Percentiles rank a stretch among this genome's conserved stretches.
Evolutionary conservation across 2,329 filamentous ascomycete species (phyloP).

Genomic region (Cladosporium sp.): DNA sequence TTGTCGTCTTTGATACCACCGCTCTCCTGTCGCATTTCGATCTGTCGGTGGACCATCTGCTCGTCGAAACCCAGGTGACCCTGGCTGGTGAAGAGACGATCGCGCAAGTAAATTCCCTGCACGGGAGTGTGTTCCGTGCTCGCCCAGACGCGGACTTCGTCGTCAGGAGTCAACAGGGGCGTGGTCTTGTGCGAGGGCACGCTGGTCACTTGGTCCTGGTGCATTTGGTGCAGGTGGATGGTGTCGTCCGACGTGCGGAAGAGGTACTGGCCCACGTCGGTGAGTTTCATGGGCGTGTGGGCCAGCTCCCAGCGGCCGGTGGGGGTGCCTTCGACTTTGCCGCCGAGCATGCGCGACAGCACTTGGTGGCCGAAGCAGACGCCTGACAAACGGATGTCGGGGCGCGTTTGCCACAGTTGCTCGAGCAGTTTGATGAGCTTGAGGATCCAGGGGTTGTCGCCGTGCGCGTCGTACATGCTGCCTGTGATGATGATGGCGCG

Average conservation of each 20-base stretch:
- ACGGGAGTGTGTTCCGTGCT: conserved; percentile 41
- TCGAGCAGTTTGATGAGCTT: conserved; percentile 41
- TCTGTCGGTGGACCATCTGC: conserved; percentile 41
- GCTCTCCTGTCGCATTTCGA: conserved; percentile 42
- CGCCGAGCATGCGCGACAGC: conserved; percentile 40
- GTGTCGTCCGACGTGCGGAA: conserved; percentile 34
- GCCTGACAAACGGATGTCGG: conserved; percentile 47
- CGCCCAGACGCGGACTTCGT: conserved; percentile 47
- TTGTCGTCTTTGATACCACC: conserved; percentile 36
- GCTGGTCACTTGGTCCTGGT: conserved; percentile 41
- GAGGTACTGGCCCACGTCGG: conserved; percentile 36
- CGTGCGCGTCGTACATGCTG: conserved; percentile 46
- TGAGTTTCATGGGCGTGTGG: conserved; percentile 40
- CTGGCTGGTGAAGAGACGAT: conserved; percentile 43
- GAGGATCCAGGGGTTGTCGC: conserved; percentile 41
- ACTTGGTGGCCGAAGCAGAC: conserved; percentile 49
- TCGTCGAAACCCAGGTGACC: conserved; percentile 46
- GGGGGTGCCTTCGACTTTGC: conserved; percentile 33
- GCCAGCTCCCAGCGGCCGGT: conserved; percentile 44
- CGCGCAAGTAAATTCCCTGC: conserved; percentile 43
- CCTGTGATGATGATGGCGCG: conserved; percentile 45
- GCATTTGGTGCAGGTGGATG: conserved; percentile 45
- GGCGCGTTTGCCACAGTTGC: conserved; percentile 49
- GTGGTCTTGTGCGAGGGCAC: conserved; percentile 28
- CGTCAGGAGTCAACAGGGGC: conserved; percentile 34